These are phyloP conservation scores for Climacium dendroides DNA, from an alignment of 225 moss, liverwort and hornwort species.

Conservation along the genomic window DNA sequence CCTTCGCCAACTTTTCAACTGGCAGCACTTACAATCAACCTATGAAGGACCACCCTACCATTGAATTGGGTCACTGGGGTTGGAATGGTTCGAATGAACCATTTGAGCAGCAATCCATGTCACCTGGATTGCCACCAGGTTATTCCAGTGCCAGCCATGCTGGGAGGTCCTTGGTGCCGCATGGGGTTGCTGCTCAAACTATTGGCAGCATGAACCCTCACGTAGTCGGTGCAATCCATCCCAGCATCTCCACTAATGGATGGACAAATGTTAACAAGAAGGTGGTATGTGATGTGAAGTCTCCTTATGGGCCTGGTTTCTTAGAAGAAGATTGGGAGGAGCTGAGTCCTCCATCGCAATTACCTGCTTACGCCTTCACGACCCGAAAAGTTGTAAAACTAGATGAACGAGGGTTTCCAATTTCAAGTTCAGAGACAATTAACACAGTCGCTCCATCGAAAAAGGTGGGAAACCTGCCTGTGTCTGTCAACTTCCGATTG, in stretches of 20 bases:
- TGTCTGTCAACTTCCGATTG: conserved; percentile 46
- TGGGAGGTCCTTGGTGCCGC: conserved; percentile 10
- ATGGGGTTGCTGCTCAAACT: conserved; percentile 5
- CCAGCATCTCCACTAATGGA: conserved; percentile 5
- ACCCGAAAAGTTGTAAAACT: conserved; percentile 38
- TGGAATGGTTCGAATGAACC: conserved; percentile 36
- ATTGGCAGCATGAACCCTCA: conserved; percentile 7
- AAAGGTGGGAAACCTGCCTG: conserved; percentile 18
- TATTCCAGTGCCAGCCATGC: conserved; percentile 32
- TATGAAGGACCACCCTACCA: conserved; percentile 13
- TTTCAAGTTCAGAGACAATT: conserved; percentile 37
- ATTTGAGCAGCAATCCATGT: conserved; percentile 54
- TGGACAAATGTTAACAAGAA: conserved; percentile 33
- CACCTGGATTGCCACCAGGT: conserved; percentile 55
- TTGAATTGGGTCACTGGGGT: conserved; percentile 39
- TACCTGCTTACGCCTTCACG: conserved; percentile 28
- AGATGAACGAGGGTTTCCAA: conserved; percentile 39
- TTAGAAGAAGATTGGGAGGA: conserved; percentile 87
- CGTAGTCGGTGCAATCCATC: conserved; percentile 5
- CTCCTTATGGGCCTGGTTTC: conserved; percentile 32
- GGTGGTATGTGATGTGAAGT: conserved; percentile 18
- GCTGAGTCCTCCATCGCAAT: conserved; percentile 64
- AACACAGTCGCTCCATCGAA: conserved; percentile 2
- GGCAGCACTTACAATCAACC: conserved; percentile 36
- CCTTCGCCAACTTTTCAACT: conserved; percentile 46